Conservation (phyloP, 106 monocot genomes). For the Chionographis japonica region DNA sequence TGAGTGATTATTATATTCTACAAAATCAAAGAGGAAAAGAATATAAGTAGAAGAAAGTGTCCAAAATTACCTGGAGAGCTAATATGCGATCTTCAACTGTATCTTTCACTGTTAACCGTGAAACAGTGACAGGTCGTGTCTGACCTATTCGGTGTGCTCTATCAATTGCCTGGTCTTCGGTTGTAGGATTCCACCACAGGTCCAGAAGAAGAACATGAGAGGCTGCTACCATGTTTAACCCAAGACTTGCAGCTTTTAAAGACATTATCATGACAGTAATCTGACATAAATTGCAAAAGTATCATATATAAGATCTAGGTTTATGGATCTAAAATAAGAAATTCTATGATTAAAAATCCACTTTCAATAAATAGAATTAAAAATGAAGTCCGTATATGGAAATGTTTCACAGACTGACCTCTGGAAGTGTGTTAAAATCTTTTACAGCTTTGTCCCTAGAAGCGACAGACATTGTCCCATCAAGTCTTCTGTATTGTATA, state of each 20-base stretch:
- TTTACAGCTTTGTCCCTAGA: slow-evolving; percentile 85
- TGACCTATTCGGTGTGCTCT: slow-evolving; percentile 97
- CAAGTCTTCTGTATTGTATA: slow-evolving; percentile 76
- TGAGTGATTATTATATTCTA: no score
- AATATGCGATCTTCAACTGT: slow-evolving; percentile 93
- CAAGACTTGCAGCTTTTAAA: slow-evolving; percentile 94
- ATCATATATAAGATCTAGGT: not conserved
- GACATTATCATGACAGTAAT: slow-evolving; percentile 97
- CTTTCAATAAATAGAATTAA: not conserved
- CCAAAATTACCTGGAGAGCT: slow-evolving; percentile 65
- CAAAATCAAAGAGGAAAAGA: not conserved
- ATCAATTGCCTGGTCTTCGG: slow-evolving; percentile 97
- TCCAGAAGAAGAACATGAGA: slow-evolving; percentile 91
- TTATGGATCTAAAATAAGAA: not conserved
- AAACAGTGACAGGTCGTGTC: slow-evolving; percentile 88
- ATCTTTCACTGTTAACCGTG: slow-evolving; percentile 65
- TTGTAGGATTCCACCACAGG: slow-evolving; percentile 97
- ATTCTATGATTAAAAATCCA: not conserved
- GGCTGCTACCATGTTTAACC: slow-evolving; percentile 89
- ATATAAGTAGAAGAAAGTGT: not conserved
- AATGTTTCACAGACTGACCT: slow-evolving; percentile 35
- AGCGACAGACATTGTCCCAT: slow-evolving; percentile 87
- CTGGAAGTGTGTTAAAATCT: slow-evolving; percentile 86
- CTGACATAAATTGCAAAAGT: slow-evolving; percentile 19
- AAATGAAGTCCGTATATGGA: not conserved